These are phyloP conservation scores for Podila epigama DNA, from an alignment of 192 early-diverging fungal genomes.

Conservation along the genomic window DNA sequence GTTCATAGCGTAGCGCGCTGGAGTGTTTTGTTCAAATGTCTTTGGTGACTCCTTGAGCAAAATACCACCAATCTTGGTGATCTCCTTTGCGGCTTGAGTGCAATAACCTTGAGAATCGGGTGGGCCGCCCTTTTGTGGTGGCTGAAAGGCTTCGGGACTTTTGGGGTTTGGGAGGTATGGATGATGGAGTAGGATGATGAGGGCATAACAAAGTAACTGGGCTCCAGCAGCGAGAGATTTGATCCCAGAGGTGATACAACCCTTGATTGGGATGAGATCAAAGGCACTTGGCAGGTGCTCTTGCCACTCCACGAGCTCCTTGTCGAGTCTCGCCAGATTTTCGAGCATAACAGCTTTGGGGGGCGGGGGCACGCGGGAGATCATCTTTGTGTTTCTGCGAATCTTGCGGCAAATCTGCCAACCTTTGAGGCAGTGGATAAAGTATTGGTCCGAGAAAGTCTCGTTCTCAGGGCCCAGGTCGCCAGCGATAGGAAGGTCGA, in stretches of 20 bases:
- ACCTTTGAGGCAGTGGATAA: slow-evolving; percentile 40
- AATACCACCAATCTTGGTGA: slow-evolving; percentile 41
- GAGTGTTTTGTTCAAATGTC: slow-evolving; percentile 42
- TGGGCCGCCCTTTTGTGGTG: slow-evolving; percentile 5
- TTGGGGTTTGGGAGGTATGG: slow-evolving; percentile 47
- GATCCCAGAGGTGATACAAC: slow-evolving; percentile 33
- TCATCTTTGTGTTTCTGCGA: slow-evolving; percentile 41
- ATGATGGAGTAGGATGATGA: slow-evolving; percentile 43
- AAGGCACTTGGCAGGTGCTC: slow-evolving; percentile 23
- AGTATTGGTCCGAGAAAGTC: slow-evolving; percentile 39
- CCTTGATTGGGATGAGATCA: slow-evolving; percentile 26
- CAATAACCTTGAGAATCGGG: slow-evolving; percentile 46
- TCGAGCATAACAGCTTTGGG: slow-evolving; percentile 19
- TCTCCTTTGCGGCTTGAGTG: slow-evolving; percentile 46
- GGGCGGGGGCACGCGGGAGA: slow-evolving; percentile 18
- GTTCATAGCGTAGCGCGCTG: slow-evolving; percentile 37
- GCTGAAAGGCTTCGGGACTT: slow-evolving; percentile 34
- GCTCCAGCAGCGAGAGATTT: slow-evolving; percentile 22
- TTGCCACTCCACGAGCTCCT: slow-evolving; percentile 43
- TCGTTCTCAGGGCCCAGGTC: slow-evolving; percentile 39
- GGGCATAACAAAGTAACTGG: slow-evolving; percentile 39
- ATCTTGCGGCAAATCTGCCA: slow-evolving; percentile 42
- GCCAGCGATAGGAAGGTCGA: slow-evolving; percentile 33
- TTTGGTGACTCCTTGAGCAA: slow-evolving; percentile 28
- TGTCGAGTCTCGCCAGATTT: slow-evolving; percentile 29